phyloP scores from a whole-genome alignment of 208 protist species.

The Trypanosoma boissoni region DNA sequence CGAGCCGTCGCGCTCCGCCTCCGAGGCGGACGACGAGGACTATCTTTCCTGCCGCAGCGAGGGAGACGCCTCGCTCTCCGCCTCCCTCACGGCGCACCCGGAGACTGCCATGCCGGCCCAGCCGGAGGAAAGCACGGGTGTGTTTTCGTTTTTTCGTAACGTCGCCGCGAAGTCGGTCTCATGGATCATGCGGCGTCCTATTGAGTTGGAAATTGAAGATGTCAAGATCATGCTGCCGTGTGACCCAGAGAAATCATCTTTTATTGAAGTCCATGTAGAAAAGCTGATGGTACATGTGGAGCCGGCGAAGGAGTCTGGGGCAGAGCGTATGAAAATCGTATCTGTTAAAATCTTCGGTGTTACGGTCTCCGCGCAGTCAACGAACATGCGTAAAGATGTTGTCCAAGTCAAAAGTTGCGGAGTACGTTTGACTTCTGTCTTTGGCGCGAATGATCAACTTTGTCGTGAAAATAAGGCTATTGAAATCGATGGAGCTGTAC shows the following conservation, averaged over 20 bases:
- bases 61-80: constrained; percentile 29
- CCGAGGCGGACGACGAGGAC: constrained; percentile 39
- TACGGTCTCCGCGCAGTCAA: constrained; percentile 24
- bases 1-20: background rate
- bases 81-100: constrained; percentile 15
- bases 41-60: constrained; percentile 69
- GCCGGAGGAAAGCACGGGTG: constrained; percentile 15
- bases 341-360: constrained; percentile 25
- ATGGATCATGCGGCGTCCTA: constrained; percentile 63
- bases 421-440: constrained; percentile 52
- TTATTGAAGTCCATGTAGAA: constrained; percentile 37
- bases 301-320: constrained; percentile 29
- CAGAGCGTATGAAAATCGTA: constrained; percentile 44
- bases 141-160: constrained; percentile 45
- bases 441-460: constrained; percentile 30
- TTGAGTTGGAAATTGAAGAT: constrained; percentile 46
- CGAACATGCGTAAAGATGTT: constrained; percentile 13
- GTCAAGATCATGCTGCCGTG: constrained; percentile 40
- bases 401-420: constrained; percentile 28
- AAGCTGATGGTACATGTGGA: constrained; percentile 45
- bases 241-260: constrained; percentile 33
- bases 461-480: constrained; percentile 55
- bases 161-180: constrained; percentile 47
- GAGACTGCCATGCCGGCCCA: constrained; percentile 3
- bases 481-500: constrained; percentile 31